A percentile compares a stretch with the other conserved stretches of the same genome.
Evolutionary conservation across 2,329 filamentous ascomycete species (phyloP).

Genomic region (Cladorrhinum sp.): DNA sequence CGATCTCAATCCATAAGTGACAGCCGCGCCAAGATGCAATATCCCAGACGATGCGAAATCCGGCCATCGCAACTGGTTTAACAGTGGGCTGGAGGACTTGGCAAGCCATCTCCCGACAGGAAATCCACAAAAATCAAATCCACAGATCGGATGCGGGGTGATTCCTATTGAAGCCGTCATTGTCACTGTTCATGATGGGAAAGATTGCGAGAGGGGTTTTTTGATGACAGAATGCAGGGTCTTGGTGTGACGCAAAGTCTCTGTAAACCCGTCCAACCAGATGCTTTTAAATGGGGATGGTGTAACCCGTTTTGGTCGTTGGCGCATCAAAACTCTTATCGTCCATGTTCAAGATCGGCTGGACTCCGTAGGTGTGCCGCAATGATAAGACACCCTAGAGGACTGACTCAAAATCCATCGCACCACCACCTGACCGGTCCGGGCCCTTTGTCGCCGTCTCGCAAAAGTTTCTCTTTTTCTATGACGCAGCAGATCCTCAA

Average conservation of each 20-base stretch:
- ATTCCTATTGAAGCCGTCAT: not conserved
- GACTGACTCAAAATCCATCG: conserved; percentile 3
- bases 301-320: conserved; percentile 2
- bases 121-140: not conserved
- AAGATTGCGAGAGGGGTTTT: too few relatives aligned
- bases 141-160: not conserved
- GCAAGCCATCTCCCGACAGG: not conserved
- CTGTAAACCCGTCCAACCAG: not conserved
- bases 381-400: not conserved
- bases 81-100: not conserved
- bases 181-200: not conserved
- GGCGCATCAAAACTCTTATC: conserved; percentile 7
- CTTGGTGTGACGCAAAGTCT: not conserved
- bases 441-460: not conserved
- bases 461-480: not conserved
- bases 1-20: not conserved
- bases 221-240: not conserved
- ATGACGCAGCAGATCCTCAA: not conserved
- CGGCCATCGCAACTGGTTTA: not conserved
- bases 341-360: not conserved
- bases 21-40: not conserved
- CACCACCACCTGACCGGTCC: not conserved
- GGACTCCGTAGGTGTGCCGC: not conserved
- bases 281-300: not conserved
- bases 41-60: not conserved